These are phyloP conservation scores for Erodium trifolium DNA, from an alignment of 441 rosid genomes.

Conservation along the genomic window DNA sequence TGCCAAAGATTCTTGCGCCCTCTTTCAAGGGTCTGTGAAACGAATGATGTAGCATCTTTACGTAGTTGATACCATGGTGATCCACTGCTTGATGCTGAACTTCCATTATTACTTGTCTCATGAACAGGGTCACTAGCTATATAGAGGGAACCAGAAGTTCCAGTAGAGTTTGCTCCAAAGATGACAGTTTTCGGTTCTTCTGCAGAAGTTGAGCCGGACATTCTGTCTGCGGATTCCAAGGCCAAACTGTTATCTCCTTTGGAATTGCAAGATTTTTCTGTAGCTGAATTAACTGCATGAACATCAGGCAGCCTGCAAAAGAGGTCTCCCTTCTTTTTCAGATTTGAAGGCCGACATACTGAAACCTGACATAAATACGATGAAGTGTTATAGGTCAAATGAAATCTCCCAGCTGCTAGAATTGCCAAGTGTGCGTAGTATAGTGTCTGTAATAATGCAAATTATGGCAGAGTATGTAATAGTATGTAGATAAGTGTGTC, in stretches of 20 bases:
- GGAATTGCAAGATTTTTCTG: slow-evolving; percentile 32
- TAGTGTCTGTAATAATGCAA: not conserved
- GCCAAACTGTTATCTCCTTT: slow-evolving; percentile 28
- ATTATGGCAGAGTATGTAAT: no score
- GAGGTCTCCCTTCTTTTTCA: slow-evolving; percentile 36
- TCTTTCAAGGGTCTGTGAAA: slow-evolving; percentile 82
- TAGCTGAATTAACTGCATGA: slow-evolving; percentile 34
- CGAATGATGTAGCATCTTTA: slow-evolving; percentile 79
- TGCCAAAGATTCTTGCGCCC: slow-evolving; percentile 98
- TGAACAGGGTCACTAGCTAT: slow-evolving; percentile 30
- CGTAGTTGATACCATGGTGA: slow-evolving; percentile 92
- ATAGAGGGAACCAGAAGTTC: slow-evolving; percentile 24
- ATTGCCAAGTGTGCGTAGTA: not conserved
- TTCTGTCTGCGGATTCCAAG: slow-evolving; percentile 31
- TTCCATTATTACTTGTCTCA: slow-evolving; percentile 41
- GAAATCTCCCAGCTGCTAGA: slow-evolving; percentile 1
- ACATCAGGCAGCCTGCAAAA: slow-evolving; percentile 28
- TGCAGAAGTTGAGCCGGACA: slow-evolving; percentile 26
- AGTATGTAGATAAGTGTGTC: no score
- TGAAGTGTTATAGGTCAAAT: slow-evolving; percentile 6
- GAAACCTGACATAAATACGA: slow-evolving; percentile 27
- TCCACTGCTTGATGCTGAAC: slow-evolving; percentile 55
- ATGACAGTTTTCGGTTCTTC: slow-evolving; percentile 29
- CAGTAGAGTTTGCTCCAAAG: slow-evolving; percentile 26
- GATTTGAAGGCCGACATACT: slow-evolving; percentile 27